Base-by-base conservation (phyloP, 106 monocot species). In the Narthecium ossifragum region DNA sequence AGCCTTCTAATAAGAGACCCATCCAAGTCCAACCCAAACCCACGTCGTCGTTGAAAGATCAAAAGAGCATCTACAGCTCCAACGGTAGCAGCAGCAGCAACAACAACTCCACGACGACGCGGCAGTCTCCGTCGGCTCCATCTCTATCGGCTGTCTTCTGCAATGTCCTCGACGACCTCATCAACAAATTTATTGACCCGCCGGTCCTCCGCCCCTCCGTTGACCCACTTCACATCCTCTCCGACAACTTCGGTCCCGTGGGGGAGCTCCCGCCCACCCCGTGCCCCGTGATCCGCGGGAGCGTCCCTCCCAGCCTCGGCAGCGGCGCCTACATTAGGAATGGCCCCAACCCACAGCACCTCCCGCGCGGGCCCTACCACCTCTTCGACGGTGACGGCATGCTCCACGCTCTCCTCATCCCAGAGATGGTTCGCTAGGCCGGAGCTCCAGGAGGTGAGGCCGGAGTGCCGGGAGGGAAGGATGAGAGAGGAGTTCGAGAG, bases 341-440 rank as follows among this genome's bases (percentile, higher is more conserved):
- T 29, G 61, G 61, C 17, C 61, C 61, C 28, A 61, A 61, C 61
- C 61, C 61, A 5, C 45, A 61, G 27, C 17, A 61, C 18, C 30
- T 46, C 27, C 61, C 61, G 4, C 43, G 46, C 6, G 61, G 61
- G 5, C 46, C 61, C 3, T 31, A 61, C 61, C 61, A 61, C 27
- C 61, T 61, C 61, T 61, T 61, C 29, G 60, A 60, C n/a, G 61
- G 45, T n/a, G 61, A 46, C n/a, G 61, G 61, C 29, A 46, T 45
- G 61, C 45, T 61, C 45, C 61, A 46, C 29, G 8, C 28, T 18
- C 45, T 61, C 45, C 60, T 22, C 60, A 23, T 60, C 45, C 45
- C 40, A n/a, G 9, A 7, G 10, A 0, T 9, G 17, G 40, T 9
- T 3, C 1, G 20, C 32, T 2, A 3, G 21, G 14, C 34, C 3